Base-by-base conservation (phyloP, 2,329 filamentous ascomycete species). In the Alternaria infectoria region DNA sequence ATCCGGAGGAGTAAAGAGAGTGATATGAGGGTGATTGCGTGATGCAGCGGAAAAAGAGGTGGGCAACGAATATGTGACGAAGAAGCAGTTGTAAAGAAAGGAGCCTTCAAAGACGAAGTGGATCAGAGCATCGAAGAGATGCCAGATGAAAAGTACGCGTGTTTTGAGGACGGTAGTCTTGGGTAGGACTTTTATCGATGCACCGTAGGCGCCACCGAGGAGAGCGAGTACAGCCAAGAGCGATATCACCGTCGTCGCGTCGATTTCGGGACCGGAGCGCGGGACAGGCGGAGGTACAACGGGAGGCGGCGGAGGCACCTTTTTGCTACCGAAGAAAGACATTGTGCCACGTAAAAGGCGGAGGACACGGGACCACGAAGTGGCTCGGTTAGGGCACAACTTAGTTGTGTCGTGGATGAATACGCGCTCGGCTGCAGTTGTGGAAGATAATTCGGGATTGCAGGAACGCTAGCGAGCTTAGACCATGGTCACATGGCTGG, bases 61-160 rank as follows among this genome's bases (percentile, higher is more conserved):
- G 8, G 83, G 80, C 43, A 87, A 77, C 19, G 79, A 73, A 51
- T 81, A 80, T 73, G 84, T 89, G 69, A 86, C 86, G 86, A 93
- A 95, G 86, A 98, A 96, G 84, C 93, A 97, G 82, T 97, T 93
- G 85, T 93, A 97, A 23, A 97, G 88, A 81, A 93, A 98, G 74
- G 89, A 91, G 57, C 93, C 94, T 83, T 98, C 95, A 78, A 98
- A 91, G 78, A 93, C 85, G 81, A 96, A 89, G 83, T 99, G 96
- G 74, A 94, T 95, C 46, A 97, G 86, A 30, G 93, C 93, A 80
- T 97, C 94, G 82, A 97, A 96, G 40, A 92, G 87, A 83, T 97
- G 94, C 95, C 95, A 97, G 81, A 96, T 87, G 86, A 97, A 97
- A 68, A 97, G 89, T 77, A 92, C 83, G 65, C 93, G 93, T 59